Base-by-base conservation (phyloP, 257 asterid species). In the Lycium ferocissimum region DNA sequence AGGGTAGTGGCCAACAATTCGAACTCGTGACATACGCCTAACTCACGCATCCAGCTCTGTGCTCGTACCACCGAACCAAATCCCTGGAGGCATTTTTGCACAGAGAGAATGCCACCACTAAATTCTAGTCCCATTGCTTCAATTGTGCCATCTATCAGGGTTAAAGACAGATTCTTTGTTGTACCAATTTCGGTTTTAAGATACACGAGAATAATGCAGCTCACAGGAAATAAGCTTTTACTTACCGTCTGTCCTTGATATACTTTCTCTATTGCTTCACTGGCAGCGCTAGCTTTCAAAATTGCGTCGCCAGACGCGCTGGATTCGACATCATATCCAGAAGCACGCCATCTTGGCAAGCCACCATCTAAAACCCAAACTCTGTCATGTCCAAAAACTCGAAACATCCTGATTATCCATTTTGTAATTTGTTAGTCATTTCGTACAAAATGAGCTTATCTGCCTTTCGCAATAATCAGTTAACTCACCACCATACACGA, bases 281-380 rank as follows among this genome's bases (percentile, higher is more conserved):
- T 97, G 38, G 99, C 99, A 86, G 98, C 98, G 87, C 99, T 97
- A 84, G 98, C 98, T 90, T 97, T 97, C 89, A 97, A 88, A 88
- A 97, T 97, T 81, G 94, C 91, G 90, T 95, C 98, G 83, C 98
- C 87, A 63, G 99, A 95, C 9, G 99, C 99, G 87, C 99, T 97
- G 80, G 99, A 97, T 91, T 97, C 99, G 57, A 91, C 94, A 83
- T 91, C 94, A 85, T 85, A 91, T 85, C 97, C 99, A 51, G 97
- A 90, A 58, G 93, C 95, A 85, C 99, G 98, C 99, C 99, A 96
- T 82, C 94, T 94, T 9, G 99, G 96, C 86, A 96, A 89, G 71
- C 98, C 98, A 81, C 99, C 97, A 85, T 97, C 98, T 89, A 97
- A 91, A 87, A 95, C 99, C 98, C 99, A 93, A 84, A 97, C 90